phyloP scores from a whole-genome alignment of 495 filamentous ascomycete genomes.

The Cercophora scortea region DNA sequence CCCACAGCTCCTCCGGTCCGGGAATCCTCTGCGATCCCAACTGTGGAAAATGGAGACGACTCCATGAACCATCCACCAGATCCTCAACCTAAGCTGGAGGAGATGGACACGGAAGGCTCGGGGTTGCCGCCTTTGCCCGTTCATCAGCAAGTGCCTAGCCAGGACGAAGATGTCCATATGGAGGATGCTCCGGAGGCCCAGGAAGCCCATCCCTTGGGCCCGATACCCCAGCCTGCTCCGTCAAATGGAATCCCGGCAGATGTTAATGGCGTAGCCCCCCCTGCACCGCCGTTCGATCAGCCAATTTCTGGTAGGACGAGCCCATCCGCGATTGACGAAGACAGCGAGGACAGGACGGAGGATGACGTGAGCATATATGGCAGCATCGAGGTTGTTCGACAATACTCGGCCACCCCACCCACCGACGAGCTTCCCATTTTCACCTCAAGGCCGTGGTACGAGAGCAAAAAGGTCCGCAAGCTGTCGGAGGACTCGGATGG shows the following conservation, averaged over 20 bases:
- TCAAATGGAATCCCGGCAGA: slow-evolving; percentile 3
- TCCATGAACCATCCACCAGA: slow-evolving; percentile 9
- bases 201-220: slow-evolving; percentile 24
- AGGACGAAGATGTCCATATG: slow-evolving; percentile 29
- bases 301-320: slow-evolving; percentile 8
- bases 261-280: slow-evolving; percentile 2
- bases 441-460: slow-evolving; percentile 32
- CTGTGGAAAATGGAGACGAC: slow-evolving; percentile 22
- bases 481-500: slow-evolving; percentile 17
- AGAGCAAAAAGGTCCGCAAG: slow-evolving; percentile 29
- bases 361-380: slow-evolving; percentile 51
- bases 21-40: slow-evolving; percentile 18
- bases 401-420: slow-evolving; percentile 41
- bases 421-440: slow-evolving; percentile 37
- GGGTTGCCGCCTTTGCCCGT: slow-evolving; percentile 21
- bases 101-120: slow-evolving; percentile 28
- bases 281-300: slow-evolving; percentile 6
- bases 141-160: slow-evolving; percentile 10
- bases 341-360: slow-evolving; percentile 52
- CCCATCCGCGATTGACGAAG: slow-evolving; percentile 21
- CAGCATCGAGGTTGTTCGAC: slow-evolving; percentile 35
- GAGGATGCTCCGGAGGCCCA: slow-evolving; percentile 32
- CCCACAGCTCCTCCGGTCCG: slow-evolving; percentile 12
- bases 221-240: slow-evolving; percentile 43
- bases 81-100: slow-evolving; percentile 30